phyloP scores from a whole-genome alignment of 2,329 filamentous ascomycete species.

The Fusarium hainanense region DNA sequence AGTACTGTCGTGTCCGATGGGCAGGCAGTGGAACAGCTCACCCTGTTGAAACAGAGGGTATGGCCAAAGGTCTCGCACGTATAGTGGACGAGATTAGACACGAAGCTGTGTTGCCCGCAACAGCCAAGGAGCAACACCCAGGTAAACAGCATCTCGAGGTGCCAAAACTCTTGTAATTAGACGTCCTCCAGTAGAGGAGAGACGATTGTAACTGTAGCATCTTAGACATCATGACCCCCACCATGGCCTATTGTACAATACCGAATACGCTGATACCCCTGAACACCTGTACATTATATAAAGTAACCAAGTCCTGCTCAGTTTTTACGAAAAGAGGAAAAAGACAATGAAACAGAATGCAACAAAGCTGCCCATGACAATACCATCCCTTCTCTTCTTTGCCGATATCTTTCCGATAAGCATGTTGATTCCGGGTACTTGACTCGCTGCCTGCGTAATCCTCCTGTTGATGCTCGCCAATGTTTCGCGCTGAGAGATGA shows the following conservation, averaged over 20 bases:
- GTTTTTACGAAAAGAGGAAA: slow-evolving; percentile 75
- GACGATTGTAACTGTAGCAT: slow-evolving; percentile 39
- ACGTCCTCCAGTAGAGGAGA: slow-evolving; percentile 26
- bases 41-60: slow-evolving; percentile 71
- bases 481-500: slow-evolving; percentile 86
- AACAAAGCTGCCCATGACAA: slow-evolving; percentile 92
- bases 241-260: slow-evolving; percentile 49
- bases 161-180: slow-evolving; percentile 44
- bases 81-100: slow-evolving; percentile 69
- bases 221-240: slow-evolving; percentile 42
- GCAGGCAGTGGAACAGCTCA: slow-evolving; percentile 81
- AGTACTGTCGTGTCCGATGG: slow-evolving; percentile 91
- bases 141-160: slow-evolving; percentile 48
- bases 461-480: slow-evolving; percentile 88
- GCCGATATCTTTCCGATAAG: slow-evolving; percentile 92
- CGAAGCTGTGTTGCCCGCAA: slow-evolving; percentile 49
- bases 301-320: slow-evolving; percentile 24
- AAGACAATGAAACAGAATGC: slow-evolving; percentile 89
- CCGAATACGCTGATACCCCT: slow-evolving; percentile 52
- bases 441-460: slow-evolving; percentile 88
- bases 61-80: slow-evolving; percentile 72
- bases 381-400: slow-evolving; percentile 93
- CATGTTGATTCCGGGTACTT: slow-evolving; percentile 92
- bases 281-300: slow-evolving; percentile 49
- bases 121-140: slow-evolving; percentile 50